Evolutionary conservation across 2,329 filamentous ascomycete genomes (phyloP).

Genomic region (Botrytis porri): DNA sequence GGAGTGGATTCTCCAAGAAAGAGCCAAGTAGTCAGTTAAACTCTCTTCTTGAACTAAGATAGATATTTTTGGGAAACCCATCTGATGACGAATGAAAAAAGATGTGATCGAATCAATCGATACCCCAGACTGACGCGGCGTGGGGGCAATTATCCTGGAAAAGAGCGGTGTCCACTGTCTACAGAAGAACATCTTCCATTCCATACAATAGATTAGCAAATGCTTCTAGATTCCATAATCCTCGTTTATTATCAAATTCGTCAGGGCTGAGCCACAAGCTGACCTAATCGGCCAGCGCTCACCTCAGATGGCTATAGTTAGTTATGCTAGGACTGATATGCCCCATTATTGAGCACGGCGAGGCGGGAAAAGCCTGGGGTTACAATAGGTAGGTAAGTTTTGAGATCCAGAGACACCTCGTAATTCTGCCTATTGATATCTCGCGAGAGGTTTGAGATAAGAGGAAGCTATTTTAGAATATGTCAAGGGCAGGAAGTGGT

Average conservation of each 20-base stretch:
- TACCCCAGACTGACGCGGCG: background rate
- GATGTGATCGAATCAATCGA: background rate
- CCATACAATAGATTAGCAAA: background rate
- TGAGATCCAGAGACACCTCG: background rate
- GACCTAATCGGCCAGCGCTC: background rate
- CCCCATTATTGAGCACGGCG: background rate
- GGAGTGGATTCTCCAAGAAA: background rate
- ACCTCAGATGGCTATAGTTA: background rate
- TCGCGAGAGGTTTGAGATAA: background rate
- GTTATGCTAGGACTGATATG: background rate
- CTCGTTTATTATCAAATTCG: background rate
- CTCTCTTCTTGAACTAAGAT: background rate
- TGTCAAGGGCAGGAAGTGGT: background rate
- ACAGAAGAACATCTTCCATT: background rate
- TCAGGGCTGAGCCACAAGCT: constrained; percentile 10
- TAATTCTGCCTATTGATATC: constrained; percentile 6
- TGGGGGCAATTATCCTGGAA: background rate
- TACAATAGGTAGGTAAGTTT: background rate
- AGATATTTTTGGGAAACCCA: background rate
- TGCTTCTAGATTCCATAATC: background rate
- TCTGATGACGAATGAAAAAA: background rate
- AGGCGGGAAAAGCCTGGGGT: background rate
- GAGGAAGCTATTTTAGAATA: background rate
- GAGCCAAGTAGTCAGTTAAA: background rate
- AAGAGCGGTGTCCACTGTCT: constrained; percentile 2